Percentiles rank a stretch among this genome's conserved stretches.
Conservation (phyloP, 106 monocot species). For the Dioscorea zingiberensis region DNA sequence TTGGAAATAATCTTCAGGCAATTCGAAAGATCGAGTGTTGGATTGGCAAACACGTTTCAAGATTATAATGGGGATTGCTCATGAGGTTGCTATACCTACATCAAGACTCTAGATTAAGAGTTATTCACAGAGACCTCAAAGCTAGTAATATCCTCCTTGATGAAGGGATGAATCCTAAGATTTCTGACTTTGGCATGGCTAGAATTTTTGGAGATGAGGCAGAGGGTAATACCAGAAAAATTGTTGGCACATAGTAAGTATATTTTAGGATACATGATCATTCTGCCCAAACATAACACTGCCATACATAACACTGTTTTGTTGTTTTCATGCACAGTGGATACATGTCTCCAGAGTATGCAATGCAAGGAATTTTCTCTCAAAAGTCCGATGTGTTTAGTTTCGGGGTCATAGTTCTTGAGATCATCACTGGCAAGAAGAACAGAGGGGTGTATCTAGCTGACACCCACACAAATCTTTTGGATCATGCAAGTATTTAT, state of each 20-base stretch:
- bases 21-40: no score
- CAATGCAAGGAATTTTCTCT: conserved; percentile 33
- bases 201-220: conserved; percentile 28
- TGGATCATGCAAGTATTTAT: conserved; percentile 26
- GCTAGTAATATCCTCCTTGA: conserved; percentile 44
- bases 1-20: no score
- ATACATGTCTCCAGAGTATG: conserved; percentile 45
- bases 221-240: conserved; percentile 12
- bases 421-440: conserved; percentile 31
- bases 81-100: conserved; percentile 43
- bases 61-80: conserved; percentile 26
- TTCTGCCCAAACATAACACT: no score
- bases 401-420: conserved; percentile 31
- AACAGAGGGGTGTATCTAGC: conserved; percentile 14
- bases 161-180: conserved; percentile 33
- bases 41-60: conserved; percentile 15
- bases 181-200: conserved; percentile 45
- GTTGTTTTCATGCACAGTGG: no score
- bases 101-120: conserved; percentile 23
- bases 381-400: conserved; percentile 45
- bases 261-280: no score
- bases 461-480: conserved; percentile 8
- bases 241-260: conserved; percentile 49
- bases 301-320: no score
- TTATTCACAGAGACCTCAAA: conserved; percentile 45